These are phyloP conservation scores for Saksenaea vasiformis DNA, from an alignment of 371 early-diverging fungal species.

Conservation along the genomic window DNA sequence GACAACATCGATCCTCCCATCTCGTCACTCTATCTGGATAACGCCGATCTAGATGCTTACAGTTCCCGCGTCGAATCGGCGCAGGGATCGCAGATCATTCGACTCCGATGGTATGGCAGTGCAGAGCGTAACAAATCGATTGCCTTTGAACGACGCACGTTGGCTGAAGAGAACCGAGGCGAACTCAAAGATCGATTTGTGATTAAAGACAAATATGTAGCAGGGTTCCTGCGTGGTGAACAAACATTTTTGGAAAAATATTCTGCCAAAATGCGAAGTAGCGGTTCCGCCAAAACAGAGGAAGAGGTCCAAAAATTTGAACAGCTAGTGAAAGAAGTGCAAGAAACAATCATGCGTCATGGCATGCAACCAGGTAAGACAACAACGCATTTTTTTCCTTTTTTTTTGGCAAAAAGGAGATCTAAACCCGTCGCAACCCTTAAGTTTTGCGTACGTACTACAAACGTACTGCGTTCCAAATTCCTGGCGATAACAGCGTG, in stretches of 20 bases:
- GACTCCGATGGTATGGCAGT: constrained; percentile 92
- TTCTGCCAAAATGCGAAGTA: constrained; percentile 78
- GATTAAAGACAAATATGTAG: constrained; percentile 94
- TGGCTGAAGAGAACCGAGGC: constrained; percentile 97
- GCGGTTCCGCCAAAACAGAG: constrained; percentile 66
- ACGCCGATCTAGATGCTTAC: constrained; percentile 89
- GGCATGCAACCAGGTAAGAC: constrained; percentile 80
- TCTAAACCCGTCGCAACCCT: not conserved
- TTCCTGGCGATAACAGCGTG: constrained; percentile 97
- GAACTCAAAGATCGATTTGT: constrained; percentile 96
- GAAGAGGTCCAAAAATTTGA: constrained; percentile 79
- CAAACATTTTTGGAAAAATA: constrained; percentile 73
- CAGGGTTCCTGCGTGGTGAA: constrained; percentile 81
- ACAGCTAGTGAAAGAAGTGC: constrained; percentile 80
- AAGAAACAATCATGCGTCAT: constrained; percentile 73
- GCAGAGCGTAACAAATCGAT: constrained; percentile 66
- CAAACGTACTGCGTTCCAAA: constrained; percentile 99
- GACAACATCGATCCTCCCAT: constrained; percentile 87
- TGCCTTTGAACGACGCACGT: constrained; percentile 97
- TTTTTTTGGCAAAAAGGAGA: not conserved
- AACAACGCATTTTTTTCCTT: not conserved
- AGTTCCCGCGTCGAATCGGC: constrained; percentile 88
- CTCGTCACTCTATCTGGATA: constrained; percentile 96
- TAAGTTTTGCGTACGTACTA: constrained; percentile 92
- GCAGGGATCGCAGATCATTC: constrained; percentile 90